Conservation (phyloP, 768 basidiomycete species). For the Termitomyces bulborhizus region DNA sequence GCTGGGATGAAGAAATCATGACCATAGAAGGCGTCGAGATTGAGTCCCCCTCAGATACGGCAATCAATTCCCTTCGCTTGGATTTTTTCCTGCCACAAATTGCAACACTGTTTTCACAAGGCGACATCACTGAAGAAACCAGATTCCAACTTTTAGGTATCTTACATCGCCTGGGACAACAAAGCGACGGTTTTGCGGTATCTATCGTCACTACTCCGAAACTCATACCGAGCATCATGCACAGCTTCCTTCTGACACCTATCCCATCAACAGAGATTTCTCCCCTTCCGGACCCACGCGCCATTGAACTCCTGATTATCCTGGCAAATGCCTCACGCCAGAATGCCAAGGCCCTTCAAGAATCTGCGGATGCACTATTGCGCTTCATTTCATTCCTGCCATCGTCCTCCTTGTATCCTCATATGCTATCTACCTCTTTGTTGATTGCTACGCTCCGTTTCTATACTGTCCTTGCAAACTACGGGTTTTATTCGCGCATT, state of each 20-base stretch:
- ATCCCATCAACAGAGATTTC: conserved; percentile 33
- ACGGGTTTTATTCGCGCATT: conserved; percentile 71
- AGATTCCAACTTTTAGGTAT: conserved; percentile 52
- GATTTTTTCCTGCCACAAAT: conserved; percentile 46
- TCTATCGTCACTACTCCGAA: conserved; percentile 44
- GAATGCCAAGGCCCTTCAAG: conserved; percentile 53
- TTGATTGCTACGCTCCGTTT: conserved; percentile 54
- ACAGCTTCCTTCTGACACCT: conserved; percentile 51
- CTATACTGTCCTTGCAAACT: conserved; percentile 62
- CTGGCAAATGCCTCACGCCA: conserved; percentile 62
- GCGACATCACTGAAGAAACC: conserved; percentile 41
- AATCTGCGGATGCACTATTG: conserved; percentile 58
- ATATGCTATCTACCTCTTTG: conserved; percentile 41
- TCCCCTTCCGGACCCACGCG: conserved; percentile 36
- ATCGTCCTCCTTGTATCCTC: conserved; percentile 30
- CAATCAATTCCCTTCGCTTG: conserved; percentile 29
- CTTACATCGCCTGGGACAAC: conserved; percentile 54
- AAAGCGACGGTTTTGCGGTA: conserved; percentile 47
- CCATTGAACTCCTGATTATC: conserved; percentile 49
- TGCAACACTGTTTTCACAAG: conserved; percentile 29
- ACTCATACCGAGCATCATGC: conserved; percentile 46
- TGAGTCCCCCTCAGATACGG: conserved; percentile 19
- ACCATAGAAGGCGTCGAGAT: conserved; percentile 45
- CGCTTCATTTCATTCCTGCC: conserved; percentile 65
- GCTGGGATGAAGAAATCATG: conserved; percentile 43